A percentile compares a stretch with the other conserved stretches of the same genome.
Conservation (phyloP, 176 grass and related monocot genomes). For the Thalia dealbata region DNA sequence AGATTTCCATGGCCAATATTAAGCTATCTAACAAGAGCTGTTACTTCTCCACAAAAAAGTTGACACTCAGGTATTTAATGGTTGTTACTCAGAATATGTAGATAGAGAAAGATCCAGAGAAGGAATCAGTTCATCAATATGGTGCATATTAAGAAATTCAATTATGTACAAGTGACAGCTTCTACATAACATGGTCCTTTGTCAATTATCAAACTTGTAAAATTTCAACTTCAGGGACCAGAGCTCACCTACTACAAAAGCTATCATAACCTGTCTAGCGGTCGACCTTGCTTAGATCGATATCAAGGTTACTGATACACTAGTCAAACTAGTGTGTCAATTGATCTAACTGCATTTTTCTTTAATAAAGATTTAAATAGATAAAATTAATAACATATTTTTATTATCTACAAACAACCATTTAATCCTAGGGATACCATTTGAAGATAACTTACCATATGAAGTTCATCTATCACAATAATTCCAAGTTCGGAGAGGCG, state of each 20-base stretch:
- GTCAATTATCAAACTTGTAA: not conserved
- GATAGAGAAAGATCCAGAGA: not conserved
- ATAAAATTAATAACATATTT: not conserved
- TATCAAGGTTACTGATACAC: too few species aligned
- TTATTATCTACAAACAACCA: too few species aligned
- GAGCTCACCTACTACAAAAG: not conserved
- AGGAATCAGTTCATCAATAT: not conserved
- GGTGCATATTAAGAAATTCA: not conserved
- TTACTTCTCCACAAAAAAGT: not conserved
- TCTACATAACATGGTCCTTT: not conserved
- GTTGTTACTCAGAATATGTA: not conserved
- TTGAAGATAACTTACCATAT: slow-evolving; percentile 58
- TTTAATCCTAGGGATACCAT: too few species aligned
- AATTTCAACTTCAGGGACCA: not conserved
- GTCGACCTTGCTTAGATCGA: too few species aligned
- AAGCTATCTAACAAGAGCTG: not conserved
- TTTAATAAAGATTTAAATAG: not conserved
- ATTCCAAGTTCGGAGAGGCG: slow-evolving; percentile 95
- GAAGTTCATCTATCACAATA: slow-evolving; percentile 98
- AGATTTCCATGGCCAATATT: not conserved
- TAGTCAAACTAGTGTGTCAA: too few species aligned
- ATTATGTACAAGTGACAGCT: not conserved
- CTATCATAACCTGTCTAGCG: too few species aligned
- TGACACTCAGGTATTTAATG: not conserved
- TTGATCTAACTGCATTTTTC: too few species aligned